Conservation (phyloP, 2,329 filamentous ascomycete genomes). For the Talaromyces sp. region DNA sequence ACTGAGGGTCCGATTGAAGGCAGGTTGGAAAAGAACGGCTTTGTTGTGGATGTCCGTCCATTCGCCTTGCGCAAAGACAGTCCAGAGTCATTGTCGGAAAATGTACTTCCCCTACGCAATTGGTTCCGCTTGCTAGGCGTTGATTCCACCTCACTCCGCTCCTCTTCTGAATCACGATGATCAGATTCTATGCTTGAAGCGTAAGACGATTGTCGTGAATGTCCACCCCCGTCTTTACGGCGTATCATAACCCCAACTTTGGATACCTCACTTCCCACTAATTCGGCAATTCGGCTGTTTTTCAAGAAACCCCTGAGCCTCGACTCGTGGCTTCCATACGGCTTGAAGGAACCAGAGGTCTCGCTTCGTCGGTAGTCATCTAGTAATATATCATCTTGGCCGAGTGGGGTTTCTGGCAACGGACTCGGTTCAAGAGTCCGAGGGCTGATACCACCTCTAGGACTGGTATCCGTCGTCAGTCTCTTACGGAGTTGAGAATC, state of each 20-base stretch:
- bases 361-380: conserved; percentile 22
- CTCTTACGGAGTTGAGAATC: conserved; percentile 16
- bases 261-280: conserved; percentile 61
- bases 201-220: conserved; percentile 41
- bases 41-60: conserved; percentile 33
- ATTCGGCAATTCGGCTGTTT: conserved; percentile 65
- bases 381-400: conserved; percentile 19
- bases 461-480: conserved; percentile 12
- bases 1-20: conserved; percentile 50
- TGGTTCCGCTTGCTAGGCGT: conserved; percentile 24
- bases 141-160: conserved; percentile 30
- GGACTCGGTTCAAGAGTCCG: conserved; percentile 26
- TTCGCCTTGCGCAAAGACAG: conserved; percentile 24
- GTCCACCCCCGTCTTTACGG: conserved; percentile 49
- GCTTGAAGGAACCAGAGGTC: conserved; percentile 26
- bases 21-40: conserved; percentile 42
- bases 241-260: conserved; percentile 58
- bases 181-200: conserved; percentile 44
- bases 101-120: conserved; percentile 30
- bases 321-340: conserved; percentile 38
- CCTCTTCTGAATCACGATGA: conserved; percentile 44
- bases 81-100: conserved; percentile 30
- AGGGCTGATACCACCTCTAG: conserved; percentile 15
- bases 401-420: conserved; percentile 22
- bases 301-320: conserved; percentile 72